phyloP scores from a whole-genome alignment of 2,329 filamentous ascomycete genomes.

The Elsinoe australis region DNA sequence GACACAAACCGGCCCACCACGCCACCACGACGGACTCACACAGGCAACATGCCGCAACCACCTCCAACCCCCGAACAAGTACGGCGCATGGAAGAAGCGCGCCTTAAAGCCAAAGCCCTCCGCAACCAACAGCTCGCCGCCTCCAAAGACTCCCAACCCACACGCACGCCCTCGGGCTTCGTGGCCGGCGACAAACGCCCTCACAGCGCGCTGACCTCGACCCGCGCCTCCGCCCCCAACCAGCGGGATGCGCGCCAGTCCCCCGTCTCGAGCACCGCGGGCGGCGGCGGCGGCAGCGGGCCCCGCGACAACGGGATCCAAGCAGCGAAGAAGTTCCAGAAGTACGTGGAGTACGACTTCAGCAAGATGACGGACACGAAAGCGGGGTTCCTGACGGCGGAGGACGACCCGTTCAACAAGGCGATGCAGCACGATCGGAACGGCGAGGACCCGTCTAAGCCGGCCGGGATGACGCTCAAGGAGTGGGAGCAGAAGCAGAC shows the following conservation, averaged over 20 bases:
- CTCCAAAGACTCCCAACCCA: constrained; percentile 35
- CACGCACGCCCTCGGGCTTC: constrained; percentile 31
- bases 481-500: constrained; percentile 87
- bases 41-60: constrained; percentile 37
- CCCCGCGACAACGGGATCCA: constrained; percentile 51
- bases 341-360: constrained; percentile 97
- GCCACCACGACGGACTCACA: constrained; percentile 37
- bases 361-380: constrained; percentile 97
- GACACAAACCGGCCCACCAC: constrained; percentile 39
- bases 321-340: constrained; percentile 79
- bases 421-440: constrained; percentile 53
- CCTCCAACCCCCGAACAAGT: constrained; percentile 55
- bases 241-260: constrained; percentile 59
- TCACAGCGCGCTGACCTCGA: constrained; percentile 51
- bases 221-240: constrained; percentile 47
- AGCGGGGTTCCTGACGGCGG: constrained; percentile 82
- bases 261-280: constrained; percentile 29
- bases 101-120: constrained; percentile 80
- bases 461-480: constrained; percentile 76
- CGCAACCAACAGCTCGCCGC: constrained; percentile 65
- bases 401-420: constrained; percentile 86
- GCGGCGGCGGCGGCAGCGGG: no score
- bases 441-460: constrained; percentile 54
- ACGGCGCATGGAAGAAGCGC: constrained; percentile 66
- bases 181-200: constrained; percentile 64